Conservation (phyloP, 129 eudicot genomes). For the Logfia minima region DNA sequence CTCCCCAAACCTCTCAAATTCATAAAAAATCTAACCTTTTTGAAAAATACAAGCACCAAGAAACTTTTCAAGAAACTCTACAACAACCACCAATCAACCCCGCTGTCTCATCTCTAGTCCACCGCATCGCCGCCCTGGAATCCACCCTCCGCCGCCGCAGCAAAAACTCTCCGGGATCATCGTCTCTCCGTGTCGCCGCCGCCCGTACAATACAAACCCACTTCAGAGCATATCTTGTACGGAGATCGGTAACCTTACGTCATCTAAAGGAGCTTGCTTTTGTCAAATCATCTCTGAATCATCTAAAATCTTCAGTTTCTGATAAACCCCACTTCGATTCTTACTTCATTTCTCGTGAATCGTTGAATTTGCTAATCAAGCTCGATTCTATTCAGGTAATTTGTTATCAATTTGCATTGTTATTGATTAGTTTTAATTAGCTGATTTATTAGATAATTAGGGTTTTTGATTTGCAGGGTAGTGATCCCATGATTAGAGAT, state of each 20-base stretch:
- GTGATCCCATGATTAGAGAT: slow-evolving; percentile 85
- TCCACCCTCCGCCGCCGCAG: slow-evolving; percentile 57
- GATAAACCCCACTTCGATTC: slow-evolving; percentile 46
- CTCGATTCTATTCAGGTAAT: slow-evolving; percentile 72
- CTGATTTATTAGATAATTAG: slow-evolving; percentile 19
- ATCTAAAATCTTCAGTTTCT: slow-evolving; percentile 59
- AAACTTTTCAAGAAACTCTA: slow-evolving; percentile 15
- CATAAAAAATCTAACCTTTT: slow-evolving; percentile 26
- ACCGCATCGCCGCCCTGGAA: slow-evolving; percentile 82
- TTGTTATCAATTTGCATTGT: background rate
- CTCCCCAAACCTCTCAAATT: slow-evolving; percentile 11
- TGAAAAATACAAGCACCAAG: slow-evolving; percentile 17
- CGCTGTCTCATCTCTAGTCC: slow-evolving; percentile 64
- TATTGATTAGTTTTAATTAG: background rate
- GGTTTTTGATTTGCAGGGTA: slow-evolving; percentile 54
- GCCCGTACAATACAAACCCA: slow-evolving; percentile 83
- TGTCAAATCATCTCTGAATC: slow-evolving; percentile 60
- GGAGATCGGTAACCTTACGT: slow-evolving; percentile 75
- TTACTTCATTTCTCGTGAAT: slow-evolving; percentile 42
- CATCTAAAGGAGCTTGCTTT: slow-evolving; percentile 69
- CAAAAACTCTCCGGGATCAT: slow-evolving; percentile 35
- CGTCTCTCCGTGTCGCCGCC: slow-evolving; percentile 69
- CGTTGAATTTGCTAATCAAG: slow-evolving; percentile 55
- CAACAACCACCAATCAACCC: slow-evolving; percentile 21
- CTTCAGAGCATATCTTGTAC: slow-evolving; percentile 74